A percentile compares a stretch with the other conserved stretches of the same genome.
Conservation (phyloP, 352 stramenopile species). For the Thalassiosira livingstoniorum region DNA sequence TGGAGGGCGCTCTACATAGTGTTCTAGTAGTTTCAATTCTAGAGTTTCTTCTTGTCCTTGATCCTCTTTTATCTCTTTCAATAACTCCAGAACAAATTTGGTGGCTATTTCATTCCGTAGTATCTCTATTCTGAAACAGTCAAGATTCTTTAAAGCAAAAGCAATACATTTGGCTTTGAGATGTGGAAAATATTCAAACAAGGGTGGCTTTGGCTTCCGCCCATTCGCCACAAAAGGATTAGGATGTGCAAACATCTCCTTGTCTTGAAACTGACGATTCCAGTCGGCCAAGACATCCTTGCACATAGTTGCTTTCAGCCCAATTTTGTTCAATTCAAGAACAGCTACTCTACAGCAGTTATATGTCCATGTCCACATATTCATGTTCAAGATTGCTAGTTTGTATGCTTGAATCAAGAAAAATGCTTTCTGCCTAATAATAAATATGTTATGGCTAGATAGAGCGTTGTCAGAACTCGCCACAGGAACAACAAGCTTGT, state of each 20-base stretch:
- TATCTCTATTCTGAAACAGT: constrained; percentile 28
- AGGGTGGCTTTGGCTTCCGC: not conserved
- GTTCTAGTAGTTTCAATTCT: not conserved
- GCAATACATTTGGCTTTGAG: not conserved
- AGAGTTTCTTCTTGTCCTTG: not conserved
- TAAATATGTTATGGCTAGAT: not conserved
- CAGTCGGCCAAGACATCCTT: no score
- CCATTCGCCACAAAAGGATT: constrained; percentile 19
- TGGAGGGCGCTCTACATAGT: constrained; percentile 5
- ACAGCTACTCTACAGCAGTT: not conserved
- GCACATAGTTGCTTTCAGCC: not conserved
- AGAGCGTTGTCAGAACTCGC: not conserved
- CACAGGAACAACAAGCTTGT: not conserved
- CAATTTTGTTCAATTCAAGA: not conserved
- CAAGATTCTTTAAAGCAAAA: constrained; percentile 22
- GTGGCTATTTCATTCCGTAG: constrained; percentile 10
- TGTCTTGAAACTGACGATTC: constrained; percentile 17
- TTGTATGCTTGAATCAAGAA: no score
- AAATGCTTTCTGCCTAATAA: not conserved
- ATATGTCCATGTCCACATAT: not conserved
- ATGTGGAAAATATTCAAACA: constrained; percentile 28
- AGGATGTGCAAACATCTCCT: constrained; percentile 18
- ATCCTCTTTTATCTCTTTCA: not conserved
- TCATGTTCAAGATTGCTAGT: not conserved
- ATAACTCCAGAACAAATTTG: constrained; percentile 2